Evolutionary conservation across 2,329 filamentous ascomycete genomes (phyloP), one percentile per base, ranked within the genome.

Genomic region (Sporothrix luriei): DNA sequence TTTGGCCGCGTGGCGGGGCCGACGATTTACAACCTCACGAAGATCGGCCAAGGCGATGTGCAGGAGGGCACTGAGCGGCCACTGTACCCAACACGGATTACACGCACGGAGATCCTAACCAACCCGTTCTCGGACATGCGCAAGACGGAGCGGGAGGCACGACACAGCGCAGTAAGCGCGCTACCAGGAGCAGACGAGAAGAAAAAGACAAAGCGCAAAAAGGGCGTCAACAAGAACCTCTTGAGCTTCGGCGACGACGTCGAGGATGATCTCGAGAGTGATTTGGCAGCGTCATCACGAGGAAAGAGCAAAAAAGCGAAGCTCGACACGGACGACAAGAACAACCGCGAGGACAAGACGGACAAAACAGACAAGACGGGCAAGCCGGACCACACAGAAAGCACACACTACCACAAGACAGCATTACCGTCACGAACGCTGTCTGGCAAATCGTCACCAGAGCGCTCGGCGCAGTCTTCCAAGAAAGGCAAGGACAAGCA

Each of bases 1-100:
- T 98, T 99, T 82, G 95, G 95, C 21, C 85, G 95, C 69, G 87
- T 99, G 57, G 93, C 91, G 48, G 95, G 94, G 38, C 93, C 98
- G 73, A 97, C 94, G 19, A 95, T 99, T 69, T 99, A 96, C 81
- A 98, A 97, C 78, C 79, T 99, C 76, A 89, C 94, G 76, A 96
- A 94, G 80, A 97, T 98, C 84, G 93, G 91, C 24, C 94, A 98
- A 77, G 88, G 87, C 0, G 95, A 98, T 77, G 82, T 96, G 21
- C 87, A 90, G 33, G 90, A 92, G 68, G 90, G 89, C 19, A 89
- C 87, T 7, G 94, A 98, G 73, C 85, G 93, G 72, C 94, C 94
- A 1, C 80, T 96, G 64, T 99, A 97, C 78, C 90, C 94, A 0
- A 87, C 93, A 48, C 93, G 89, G 78, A 89, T 99, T 70, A 88